Evolutionary conservation across 2,329 filamentous ascomycete species (phyloP).

Genomic region (Colletotrichum theobromicola): DNA sequence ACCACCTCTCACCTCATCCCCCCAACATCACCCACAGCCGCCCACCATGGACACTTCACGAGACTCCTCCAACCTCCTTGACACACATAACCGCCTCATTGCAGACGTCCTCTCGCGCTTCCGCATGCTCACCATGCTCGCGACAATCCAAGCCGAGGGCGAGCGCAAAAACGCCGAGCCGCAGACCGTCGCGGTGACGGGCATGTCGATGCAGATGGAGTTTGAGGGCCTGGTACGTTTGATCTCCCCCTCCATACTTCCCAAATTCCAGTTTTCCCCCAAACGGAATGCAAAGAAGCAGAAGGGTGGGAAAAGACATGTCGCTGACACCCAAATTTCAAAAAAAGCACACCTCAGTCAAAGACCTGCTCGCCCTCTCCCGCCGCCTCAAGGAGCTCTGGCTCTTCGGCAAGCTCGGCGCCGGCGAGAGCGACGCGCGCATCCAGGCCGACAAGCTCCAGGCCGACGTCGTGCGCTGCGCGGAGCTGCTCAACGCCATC

Average conservation of each 20-base stretch:
- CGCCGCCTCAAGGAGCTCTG: constrained; percentile 52
- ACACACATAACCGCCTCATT: constrained; percentile 50
- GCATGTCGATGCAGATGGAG: constrained; percentile 50
- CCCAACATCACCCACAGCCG: background rate
- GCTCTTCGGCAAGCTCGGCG: constrained; percentile 47
- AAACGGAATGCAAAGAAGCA: background rate
- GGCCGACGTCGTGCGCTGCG: constrained; percentile 38
- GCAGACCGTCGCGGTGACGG: constrained; percentile 45
- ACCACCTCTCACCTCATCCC: background rate
- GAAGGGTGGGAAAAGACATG: rapidly evolving
- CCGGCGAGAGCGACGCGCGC: constrained; percentile 38
- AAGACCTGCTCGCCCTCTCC: constrained; percentile 48
- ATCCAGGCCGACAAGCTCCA: constrained; percentile 42
- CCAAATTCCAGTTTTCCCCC: background rate
- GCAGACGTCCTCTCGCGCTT: constrained; percentile 50
- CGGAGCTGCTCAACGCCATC: constrained; percentile 37
- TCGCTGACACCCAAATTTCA: background rate
- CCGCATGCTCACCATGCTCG: constrained; percentile 47
- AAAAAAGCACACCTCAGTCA: constrained; percentile 44
- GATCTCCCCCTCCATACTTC: too few species aligned
- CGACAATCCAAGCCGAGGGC: constrained; percentile 45
- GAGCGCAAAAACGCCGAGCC: constrained; percentile 41
- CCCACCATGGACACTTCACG: constrained; percentile 15
- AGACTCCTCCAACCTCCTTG: constrained; percentile 25
- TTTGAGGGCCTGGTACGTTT: constrained; percentile 47